Percentiles rank a stretch among this genome's conserved stretches.
These are phyloP conservation scores for Rhexocercosporidium sp. DNA, from an alignment of 2,329 filamentous ascomycete species.

Conservation along the genomic window DNA sequence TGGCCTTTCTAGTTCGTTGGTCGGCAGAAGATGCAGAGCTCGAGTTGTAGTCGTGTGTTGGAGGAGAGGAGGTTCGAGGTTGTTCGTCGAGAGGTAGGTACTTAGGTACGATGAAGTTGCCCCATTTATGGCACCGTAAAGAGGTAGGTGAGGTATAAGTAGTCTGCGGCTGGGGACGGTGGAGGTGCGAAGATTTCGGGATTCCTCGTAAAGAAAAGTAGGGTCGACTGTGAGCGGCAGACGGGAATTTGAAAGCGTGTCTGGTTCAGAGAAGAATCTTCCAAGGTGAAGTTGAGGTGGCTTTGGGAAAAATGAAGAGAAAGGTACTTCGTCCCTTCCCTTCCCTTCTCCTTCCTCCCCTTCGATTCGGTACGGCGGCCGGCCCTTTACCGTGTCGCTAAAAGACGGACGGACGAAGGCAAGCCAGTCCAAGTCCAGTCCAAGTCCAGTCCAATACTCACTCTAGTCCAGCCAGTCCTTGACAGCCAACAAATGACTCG, in stretches of 20 bases:
- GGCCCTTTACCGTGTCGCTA: conserved; percentile 3
- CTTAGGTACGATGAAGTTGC: conserved; percentile 7
- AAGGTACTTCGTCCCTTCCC: background rate
- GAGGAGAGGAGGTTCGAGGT: background rate
- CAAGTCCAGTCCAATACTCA: too few species aligned
- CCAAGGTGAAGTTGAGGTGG: background rate
- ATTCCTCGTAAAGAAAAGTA: background rate
- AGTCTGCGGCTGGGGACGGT: background rate
- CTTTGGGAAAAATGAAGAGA: background rate
- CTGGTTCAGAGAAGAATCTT: background rate
- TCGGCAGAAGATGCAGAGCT: background rate
- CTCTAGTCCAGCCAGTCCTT: background rate
- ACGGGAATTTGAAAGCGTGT: conserved; percentile 1
- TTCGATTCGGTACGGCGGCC: background rate
- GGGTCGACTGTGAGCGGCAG: background rate
- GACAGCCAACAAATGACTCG: conserved; percentile 10
- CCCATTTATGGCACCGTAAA: conserved; percentile 1
- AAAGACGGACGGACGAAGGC: conserved; percentile 4
- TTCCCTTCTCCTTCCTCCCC: background rate
- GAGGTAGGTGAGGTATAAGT: background rate
- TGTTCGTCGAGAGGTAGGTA: conserved; percentile 2
- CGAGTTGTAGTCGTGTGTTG: conserved; percentile 12
- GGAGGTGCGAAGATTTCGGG: background rate
- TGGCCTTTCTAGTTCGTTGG: conserved; percentile 22
- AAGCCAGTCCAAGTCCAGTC: background rate